Conservation (phyloP, 768 basidiomycete genomes). For the Trametes villosa region DNA sequence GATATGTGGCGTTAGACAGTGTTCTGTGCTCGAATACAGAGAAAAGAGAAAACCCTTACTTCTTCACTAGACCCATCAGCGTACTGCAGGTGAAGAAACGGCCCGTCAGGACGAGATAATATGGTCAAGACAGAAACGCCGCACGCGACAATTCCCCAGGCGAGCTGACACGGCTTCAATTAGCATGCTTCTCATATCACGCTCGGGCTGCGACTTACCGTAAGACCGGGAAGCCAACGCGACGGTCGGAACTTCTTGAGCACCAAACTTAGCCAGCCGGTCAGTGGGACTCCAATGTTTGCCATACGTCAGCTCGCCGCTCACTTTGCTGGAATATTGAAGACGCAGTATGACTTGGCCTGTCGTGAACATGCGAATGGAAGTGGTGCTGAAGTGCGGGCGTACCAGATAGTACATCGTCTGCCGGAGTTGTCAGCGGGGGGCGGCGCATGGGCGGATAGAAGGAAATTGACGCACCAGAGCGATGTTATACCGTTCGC, state of each 20-base stretch:
- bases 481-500: conserved; percentile 66
- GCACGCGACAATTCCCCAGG: conserved; percentile 68
- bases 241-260: conserved; percentile 65
- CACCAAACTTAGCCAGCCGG: conserved; percentile 39
- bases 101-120: background rate
- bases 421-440: conserved; percentile 33
- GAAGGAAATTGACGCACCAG: conserved; percentile 43
- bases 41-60: conserved; percentile 34
- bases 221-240: conserved; percentile 67
- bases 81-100: conserved; percentile 41
- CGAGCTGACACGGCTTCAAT: conserved; percentile 39
- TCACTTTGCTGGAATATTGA: conserved; percentile 72
- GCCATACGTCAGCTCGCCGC: conserved; percentile 12
- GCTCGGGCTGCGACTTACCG: conserved; percentile 40
- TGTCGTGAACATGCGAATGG: conserved; percentile 30
- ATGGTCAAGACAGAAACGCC: conserved; percentile 18
- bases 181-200: no score
- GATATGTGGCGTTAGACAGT: background rate
- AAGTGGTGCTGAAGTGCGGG: background rate
- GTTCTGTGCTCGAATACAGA: background rate
- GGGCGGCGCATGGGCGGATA: background rate
- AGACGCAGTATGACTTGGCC: conserved; percentile 57
- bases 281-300: background rate
- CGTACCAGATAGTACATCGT: conserved; percentile 71
- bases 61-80: conserved; percentile 68